These are phyloP conservation scores for Garcia nutans DNA, from an alignment of 345 rosid genomes.

Conservation along the genomic window DNA sequence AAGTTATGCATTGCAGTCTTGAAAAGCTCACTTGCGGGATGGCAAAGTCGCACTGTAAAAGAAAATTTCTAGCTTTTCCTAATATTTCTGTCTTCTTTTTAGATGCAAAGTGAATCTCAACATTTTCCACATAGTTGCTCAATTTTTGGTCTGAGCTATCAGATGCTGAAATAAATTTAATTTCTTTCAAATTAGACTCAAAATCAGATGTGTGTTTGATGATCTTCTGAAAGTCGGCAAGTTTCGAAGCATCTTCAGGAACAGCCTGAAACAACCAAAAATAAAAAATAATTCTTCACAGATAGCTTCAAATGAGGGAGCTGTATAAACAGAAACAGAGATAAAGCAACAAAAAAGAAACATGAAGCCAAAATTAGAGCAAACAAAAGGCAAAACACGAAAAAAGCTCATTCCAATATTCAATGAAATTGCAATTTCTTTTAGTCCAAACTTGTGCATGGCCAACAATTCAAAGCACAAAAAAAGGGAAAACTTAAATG, in stretches of 20 bases:
- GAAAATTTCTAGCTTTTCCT: conserved; percentile 81
- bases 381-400: background rate
- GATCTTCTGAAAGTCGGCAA: conserved; percentile 80
- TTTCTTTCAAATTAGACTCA: conserved; percentile 63
- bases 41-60: conserved; percentile 73
- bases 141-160: conserved; percentile 63
- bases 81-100: conserved; percentile 78
- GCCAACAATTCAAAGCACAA: background rate
- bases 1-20: conserved; percentile 11
- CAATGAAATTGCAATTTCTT: background rate
- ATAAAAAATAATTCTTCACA: background rate
- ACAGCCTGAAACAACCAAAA: conserved; percentile 59
- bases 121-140: conserved; percentile 79
- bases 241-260: conserved; percentile 90
- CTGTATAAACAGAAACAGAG: background rate
- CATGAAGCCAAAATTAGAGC: background rate
- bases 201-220: conserved; percentile 64
- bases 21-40: conserved; percentile 60
- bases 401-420: background rate
- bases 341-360: background rate
- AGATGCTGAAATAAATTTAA: conserved; percentile 65
- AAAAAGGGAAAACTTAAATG: no score
- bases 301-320: background rate
- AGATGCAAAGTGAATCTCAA: conserved; percentile 95
- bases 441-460: background rate